phyloP scores from a whole-genome alignment of 306 rosid species.

The Vicia sativa region DNA sequence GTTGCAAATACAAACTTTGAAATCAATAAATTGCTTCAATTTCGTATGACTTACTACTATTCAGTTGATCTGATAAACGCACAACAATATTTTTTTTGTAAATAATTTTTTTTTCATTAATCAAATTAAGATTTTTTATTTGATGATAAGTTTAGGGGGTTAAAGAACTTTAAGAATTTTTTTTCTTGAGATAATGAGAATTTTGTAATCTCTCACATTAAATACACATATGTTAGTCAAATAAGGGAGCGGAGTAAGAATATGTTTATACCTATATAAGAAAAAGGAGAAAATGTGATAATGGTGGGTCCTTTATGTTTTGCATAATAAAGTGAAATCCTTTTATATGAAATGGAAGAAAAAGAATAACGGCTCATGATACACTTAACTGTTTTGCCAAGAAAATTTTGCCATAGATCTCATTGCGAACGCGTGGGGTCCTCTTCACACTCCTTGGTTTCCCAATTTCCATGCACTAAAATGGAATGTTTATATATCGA shows the following conservation, averaged over 20 bases:
- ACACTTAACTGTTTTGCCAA: slow-evolving; percentile 38
- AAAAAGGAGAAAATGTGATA: slow-evolving; percentile 41
- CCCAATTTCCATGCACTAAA: slow-evolving; percentile 41
- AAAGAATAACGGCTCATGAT: slow-evolving; percentile 44
- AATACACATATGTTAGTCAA: slow-evolving; percentile 34
- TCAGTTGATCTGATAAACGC: too few relatives aligned
- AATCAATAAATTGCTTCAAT: too few relatives aligned
- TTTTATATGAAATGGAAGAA: slow-evolving; percentile 38
- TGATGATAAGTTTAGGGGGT: too few relatives aligned
- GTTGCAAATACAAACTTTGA: too few relatives aligned
- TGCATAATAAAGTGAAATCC: slow-evolving; percentile 30
- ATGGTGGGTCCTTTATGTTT: slow-evolving; percentile 62
- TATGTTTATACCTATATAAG: slow-evolving; percentile 8
- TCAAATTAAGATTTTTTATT: too few relatives aligned
- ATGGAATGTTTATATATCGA: slow-evolving; percentile 25
- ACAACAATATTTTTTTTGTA: too few relatives aligned
- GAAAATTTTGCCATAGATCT: slow-evolving; percentile 34
- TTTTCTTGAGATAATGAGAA: background rate
- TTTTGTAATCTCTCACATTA: slow-evolving; percentile 11
- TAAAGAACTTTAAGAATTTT: background rate
- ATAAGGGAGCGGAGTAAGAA: slow-evolving; percentile 39
- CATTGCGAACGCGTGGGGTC: slow-evolving; percentile 63
- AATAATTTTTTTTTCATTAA: too few relatives aligned
- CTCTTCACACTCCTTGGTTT: slow-evolving; percentile 45
- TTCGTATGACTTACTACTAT: too few relatives aligned